Percentiles rank a stretch among this genome's conserved stretches.
These are phyloP conservation scores for Trichoderma erinaceum DNA, from an alignment of 495 filamentous ascomycete genomes.

Conservation along the genomic window DNA sequence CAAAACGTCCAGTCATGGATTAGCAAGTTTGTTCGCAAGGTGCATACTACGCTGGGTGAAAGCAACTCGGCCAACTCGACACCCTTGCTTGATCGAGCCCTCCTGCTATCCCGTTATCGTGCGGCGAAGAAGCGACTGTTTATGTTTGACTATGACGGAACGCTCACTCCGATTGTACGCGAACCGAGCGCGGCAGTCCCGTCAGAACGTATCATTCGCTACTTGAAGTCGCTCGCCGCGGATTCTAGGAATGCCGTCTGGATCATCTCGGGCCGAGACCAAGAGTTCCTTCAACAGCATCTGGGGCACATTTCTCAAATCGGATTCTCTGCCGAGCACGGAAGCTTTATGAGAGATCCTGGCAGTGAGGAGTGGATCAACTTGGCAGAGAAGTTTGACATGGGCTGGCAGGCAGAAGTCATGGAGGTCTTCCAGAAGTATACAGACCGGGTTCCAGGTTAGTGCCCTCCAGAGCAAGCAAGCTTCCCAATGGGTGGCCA, in stretches of 20 bases:
- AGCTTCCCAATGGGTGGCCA: too few relatives aligned
- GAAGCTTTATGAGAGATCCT: slow-evolving; percentile 83
- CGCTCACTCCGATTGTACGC: slow-evolving; percentile 89
- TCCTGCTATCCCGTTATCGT: slow-evolving; percentile 65
- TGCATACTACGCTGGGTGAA: slow-evolving; percentile 71
- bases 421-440: slow-evolving; percentile 75
- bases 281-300: slow-evolving; percentile 78
- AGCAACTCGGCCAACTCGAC: slow-evolving; percentile 69
- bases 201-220: slow-evolving; percentile 70
- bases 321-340: slow-evolving; percentile 91
- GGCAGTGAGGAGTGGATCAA: slow-evolving; percentile 73
- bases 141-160: slow-evolving; percentile 98
- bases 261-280: slow-evolving; percentile 93
- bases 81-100: slow-evolving; percentile 67
- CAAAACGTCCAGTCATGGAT: slow-evolving; percentile 84
- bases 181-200: slow-evolving; percentile 85
- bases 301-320: slow-evolving; percentile 78
- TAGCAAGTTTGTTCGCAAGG: slow-evolving; percentile 61
- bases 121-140: slow-evolving; percentile 69
- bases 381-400: slow-evolving; percentile 71
- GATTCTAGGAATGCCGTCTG: slow-evolving; percentile 84
- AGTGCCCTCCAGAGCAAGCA: slow-evolving; percentile 15
- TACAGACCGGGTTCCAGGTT: slow-evolving; percentile 74
- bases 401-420: slow-evolving; percentile 82
- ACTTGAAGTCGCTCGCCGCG: slow-evolving; percentile 68